A percentile compares a stretch with the other conserved stretches of the same genome.
These are phyloP conservation scores for Vaccinium vitisidaea DNA, from an alignment of 148 eudicot genomes.

Conservation along the genomic window DNA sequence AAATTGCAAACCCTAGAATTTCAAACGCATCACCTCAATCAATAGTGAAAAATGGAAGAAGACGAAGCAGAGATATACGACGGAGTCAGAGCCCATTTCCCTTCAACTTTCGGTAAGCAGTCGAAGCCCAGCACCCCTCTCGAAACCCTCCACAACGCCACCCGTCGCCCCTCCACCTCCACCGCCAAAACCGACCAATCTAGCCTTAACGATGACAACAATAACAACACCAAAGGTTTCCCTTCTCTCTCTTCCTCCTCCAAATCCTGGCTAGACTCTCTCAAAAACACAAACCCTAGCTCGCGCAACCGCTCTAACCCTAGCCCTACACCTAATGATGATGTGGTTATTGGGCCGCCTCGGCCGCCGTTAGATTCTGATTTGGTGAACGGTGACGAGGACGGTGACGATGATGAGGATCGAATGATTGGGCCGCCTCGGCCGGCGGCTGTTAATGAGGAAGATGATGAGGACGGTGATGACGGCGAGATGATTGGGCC, in stretches of 20 bases:
- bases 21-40: not conserved
- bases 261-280: constrained; percentile 50
- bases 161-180: constrained; percentile 46
- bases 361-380: not conserved
- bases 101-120: constrained; percentile 72
- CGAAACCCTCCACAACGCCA: constrained; percentile 69
- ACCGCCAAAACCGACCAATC: constrained; percentile 9
- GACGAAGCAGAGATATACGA: constrained; percentile 74
- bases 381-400: constrained; percentile 19
- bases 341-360: not conserved
- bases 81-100: constrained; percentile 71
- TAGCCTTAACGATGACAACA: not conserved
- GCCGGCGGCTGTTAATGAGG: constrained; percentile 16
- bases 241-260: constrained; percentile 58
- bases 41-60: constrained; percentile 25
- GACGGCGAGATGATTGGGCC: constrained; percentile 47
- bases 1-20: not conserved
- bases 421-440: constrained; percentile 34
- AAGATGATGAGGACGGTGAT: constrained; percentile 34
- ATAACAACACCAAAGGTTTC: constrained; percentile 16
- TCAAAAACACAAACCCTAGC: constrained; percentile 41
- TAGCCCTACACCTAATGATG: constrained; percentile 28
- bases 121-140: constrained; percentile 64
- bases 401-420: constrained; percentile 28
- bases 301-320: constrained; percentile 29